These are phyloP conservation scores for Fusarium lyarnte DNA, from an alignment of 2,329 filamentous ascomycete species.

Conservation along the genomic window DNA sequence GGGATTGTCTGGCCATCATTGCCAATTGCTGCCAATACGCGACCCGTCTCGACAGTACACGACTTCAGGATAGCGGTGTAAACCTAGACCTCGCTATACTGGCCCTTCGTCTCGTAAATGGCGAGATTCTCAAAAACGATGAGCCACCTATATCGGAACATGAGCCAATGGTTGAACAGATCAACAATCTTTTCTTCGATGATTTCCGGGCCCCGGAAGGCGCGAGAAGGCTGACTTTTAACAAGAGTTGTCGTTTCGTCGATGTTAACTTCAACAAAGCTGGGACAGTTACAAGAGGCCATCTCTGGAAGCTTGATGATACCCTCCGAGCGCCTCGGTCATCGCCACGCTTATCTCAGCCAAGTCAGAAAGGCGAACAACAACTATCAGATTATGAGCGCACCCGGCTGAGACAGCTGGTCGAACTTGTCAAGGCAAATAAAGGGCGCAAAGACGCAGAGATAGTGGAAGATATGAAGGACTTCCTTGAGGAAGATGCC, in stretches of 20 bases:
- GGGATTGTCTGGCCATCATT: slow-evolving; percentile 45
- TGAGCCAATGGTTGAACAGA: slow-evolving; percentile 9
- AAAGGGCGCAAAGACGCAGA: background rate
- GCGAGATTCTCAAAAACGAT: slow-evolving; percentile 48
- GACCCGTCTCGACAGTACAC: slow-evolving; percentile 32
- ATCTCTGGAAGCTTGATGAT: slow-evolving; percentile 40
- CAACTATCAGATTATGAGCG: slow-evolving; percentile 25
- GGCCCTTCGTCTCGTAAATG: slow-evolving; percentile 45
- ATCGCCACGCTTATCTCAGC: background rate
- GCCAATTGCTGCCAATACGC: slow-evolving; percentile 49
- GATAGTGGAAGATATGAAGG: background rate
- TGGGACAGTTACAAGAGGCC: slow-evolving; percentile 37
- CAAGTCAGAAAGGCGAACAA: slow-evolving; percentile 7
- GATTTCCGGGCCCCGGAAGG: slow-evolving; percentile 28
- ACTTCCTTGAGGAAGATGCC: slow-evolving; percentile 23
- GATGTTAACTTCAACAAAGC: slow-evolving; percentile 19
- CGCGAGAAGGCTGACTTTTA: slow-evolving; percentile 33
- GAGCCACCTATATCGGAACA: background rate
- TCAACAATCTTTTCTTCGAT: slow-evolving; percentile 31
- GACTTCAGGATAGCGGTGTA: slow-evolving; percentile 8
- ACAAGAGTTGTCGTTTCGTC: slow-evolving; percentile 42
- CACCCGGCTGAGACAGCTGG: slow-evolving; percentile 23
- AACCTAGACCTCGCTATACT: slow-evolving; percentile 44
- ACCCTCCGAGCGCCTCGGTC: slow-evolving; percentile 28
- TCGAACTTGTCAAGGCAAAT: slow-evolving; percentile 6